Evolutionary conservation across 2,329 filamentous ascomycete species (phyloP), one percentile per base, ranked within the genome.

Genomic region (Venturia oleaginea): DNA sequence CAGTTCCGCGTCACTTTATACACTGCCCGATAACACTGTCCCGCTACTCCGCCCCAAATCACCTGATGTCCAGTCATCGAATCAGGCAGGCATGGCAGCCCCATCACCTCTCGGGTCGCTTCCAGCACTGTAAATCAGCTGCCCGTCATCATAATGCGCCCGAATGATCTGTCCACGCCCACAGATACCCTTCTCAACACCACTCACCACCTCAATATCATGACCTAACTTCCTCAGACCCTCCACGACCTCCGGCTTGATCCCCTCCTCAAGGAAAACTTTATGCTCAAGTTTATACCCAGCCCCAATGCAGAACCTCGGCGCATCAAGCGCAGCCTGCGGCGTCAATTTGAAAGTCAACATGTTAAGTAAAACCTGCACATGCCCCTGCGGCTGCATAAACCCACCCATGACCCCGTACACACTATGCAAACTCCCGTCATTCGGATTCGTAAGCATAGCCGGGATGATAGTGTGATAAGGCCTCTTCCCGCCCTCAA

Each of bases 381-480:
- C 87, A 66, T 97, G 94, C 27, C 93, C 94, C 76, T 97, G 94
- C 0, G 94, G 94, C 77, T 99, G 94, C 90, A 97, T 97, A 77
- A 95, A 97, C 2, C 92, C 93, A 62, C 94, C 94, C 94, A 97
- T 97, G 66, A 97, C 93, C 63, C 94, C 94, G 71, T 93, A 97
- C 0, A 96, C 89, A 4, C 86, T 89, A 74, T 96, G 90, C 65
- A 97, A 77, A 60, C 84, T 87, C 32, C 85, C 84, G 69, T 95
- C 91, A 4, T 79, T 77, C 22, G 84, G 74, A 69, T 94, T 91
- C 0, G 94, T 97, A 22, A 93, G 86, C 75, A 97, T 83, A 0
- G 90, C 93, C 0, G 94, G 93, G 70, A 99, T 99, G 74, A 99
- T 97, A 63, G 94, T 99, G 76, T 97, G 94, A 76, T 97, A 99